phyloP scores from a whole-genome alignment of 2,329 filamentous ascomycete genomes.

The Metarhizium robertsii region DNA sequence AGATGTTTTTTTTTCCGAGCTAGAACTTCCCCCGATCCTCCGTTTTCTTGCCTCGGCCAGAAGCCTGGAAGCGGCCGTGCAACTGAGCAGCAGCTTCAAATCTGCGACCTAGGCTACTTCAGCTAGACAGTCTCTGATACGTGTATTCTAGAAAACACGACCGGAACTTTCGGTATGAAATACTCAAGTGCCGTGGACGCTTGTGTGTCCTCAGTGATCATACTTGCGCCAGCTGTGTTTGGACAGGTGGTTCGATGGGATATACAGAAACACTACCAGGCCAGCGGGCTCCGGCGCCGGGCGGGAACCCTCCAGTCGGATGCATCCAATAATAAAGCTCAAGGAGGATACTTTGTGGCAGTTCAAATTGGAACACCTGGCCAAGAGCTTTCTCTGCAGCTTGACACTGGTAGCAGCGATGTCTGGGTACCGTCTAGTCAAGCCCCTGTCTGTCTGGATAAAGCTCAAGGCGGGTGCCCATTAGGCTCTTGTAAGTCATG shows the following conservation, averaged over 20 bases:
- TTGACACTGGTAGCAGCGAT: constrained; percentile 59
- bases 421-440: constrained; percentile 44
- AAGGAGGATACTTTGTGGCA: constrained; percentile 46
- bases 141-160: too few species aligned
- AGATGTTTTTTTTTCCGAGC: too few species aligned
- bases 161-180: too few species aligned
- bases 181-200: too few species aligned
- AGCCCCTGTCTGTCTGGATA: constrained; percentile 29
- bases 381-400: constrained; percentile 47
- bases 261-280: constrained; percentile 26
- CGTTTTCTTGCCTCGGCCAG: too few species aligned
- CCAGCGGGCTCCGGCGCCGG: constrained; percentile 25
- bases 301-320: constrained; percentile 12
- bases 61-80: too few species aligned
- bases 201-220: constrained; percentile 1
- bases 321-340: constrained; percentile 27
- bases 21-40: too few species aligned
- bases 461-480: constrained; percentile 23
- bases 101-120: too few species aligned
- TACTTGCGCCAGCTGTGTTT: constrained; percentile 9
- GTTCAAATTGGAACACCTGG: constrained; percentile 47
- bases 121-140: too few species aligned
- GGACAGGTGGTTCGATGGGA: constrained; percentile 37
- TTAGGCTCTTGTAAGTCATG: constrained; percentile 36
- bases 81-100: too few species aligned